Evolutionary conservation across 495 filamentous ascomycete genomes (phyloP).

Genomic region (Aspergillus egyptiacus): DNA sequence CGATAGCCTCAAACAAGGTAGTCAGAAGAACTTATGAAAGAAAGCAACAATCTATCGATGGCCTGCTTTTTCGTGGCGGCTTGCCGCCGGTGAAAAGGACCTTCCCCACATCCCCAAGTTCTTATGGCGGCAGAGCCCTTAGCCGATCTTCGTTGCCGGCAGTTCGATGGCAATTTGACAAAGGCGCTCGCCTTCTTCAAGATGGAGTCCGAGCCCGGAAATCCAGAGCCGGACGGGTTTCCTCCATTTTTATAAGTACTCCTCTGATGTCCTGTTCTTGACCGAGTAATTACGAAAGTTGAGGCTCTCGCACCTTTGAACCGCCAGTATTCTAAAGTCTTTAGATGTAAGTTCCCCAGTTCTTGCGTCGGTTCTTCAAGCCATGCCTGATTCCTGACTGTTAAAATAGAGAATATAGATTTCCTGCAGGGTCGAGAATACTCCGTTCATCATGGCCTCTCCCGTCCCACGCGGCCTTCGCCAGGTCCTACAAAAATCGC

Average conservation of each 20-base stretch:
- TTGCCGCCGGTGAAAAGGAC: background rate
- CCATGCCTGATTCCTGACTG: background rate
- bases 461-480: constrained; percentile 60
- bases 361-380: no score
- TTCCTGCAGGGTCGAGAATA: background rate
- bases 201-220: constrained; percentile 29
- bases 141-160: constrained; percentile 43
- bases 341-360: no score
- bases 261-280: background rate
- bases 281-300: background rate
- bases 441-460: constrained; percentile 39
- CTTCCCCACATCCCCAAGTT: constrained; percentile 17
- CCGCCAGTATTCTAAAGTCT: no score
- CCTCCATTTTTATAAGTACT: constrained; percentile 11
- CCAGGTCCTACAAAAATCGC: constrained; percentile 72
- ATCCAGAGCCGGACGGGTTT: constrained; percentile 25
- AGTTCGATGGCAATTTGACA: constrained; percentile 19
- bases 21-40: no score
- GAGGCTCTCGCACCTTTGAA: background rate
- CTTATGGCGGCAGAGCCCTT: constrained; percentile 35
- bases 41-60: no score
- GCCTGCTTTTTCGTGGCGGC: background rate
- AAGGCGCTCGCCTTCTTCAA: constrained; percentile 20
- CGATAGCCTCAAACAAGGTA: no score
- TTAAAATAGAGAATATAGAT: background rate